phyloP scores from a whole-genome alignment of 2,329 filamentous ascomycete genomes.

The Westerdykella ornata region DNA sequence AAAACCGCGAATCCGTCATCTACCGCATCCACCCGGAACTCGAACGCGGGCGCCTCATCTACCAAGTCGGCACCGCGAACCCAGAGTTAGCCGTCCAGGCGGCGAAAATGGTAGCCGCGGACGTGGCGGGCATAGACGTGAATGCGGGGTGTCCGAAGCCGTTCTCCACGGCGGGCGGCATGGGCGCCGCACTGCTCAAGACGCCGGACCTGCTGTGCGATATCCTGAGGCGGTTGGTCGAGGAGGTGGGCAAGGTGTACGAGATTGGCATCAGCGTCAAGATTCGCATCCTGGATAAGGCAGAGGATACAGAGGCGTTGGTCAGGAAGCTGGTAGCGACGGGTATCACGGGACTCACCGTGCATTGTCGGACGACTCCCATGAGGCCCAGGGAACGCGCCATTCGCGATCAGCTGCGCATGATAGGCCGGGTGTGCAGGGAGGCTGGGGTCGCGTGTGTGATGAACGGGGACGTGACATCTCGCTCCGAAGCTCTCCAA shows the following conservation, averaged over 20 bases:
- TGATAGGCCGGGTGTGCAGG: conserved; percentile 74
- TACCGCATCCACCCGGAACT: conserved; percentile 74
- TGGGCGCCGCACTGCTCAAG: conserved; percentile 85
- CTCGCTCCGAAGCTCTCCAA: conserved; percentile 61
- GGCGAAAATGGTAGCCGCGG: conserved; percentile 72
- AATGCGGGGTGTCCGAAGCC: conserved; percentile 98
- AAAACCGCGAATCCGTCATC: conserved; percentile 59
- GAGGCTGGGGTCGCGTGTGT: conserved; percentile 84
- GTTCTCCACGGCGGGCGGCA: conserved; percentile 87
- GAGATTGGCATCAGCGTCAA: conserved; percentile 95
- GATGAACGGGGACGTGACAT: conserved; percentile 89
- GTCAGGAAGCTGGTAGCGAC: conserved; percentile 75
- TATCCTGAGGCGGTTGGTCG: conserved; percentile 77
- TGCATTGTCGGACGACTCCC: conserved; percentile 92
- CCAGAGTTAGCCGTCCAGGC: conserved; percentile 78
- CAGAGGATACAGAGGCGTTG: conserved; percentile 67
- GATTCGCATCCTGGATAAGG: conserved; percentile 76
- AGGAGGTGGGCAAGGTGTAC: conserved; percentile 66
- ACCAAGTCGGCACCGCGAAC: conserved; percentile 84
- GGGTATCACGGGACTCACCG: conserved; percentile 83
- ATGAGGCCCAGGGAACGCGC: conserved; percentile 89
- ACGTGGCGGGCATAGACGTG: conserved; percentile 91
- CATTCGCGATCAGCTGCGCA: conserved; percentile 75
- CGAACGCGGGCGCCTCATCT: conserved; percentile 72
- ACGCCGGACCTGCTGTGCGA: conserved; percentile 76